Evolutionary conservation across 805 yeast genomes (phyloP).

Genomic region (Suhomyces prunicola): DNA sequence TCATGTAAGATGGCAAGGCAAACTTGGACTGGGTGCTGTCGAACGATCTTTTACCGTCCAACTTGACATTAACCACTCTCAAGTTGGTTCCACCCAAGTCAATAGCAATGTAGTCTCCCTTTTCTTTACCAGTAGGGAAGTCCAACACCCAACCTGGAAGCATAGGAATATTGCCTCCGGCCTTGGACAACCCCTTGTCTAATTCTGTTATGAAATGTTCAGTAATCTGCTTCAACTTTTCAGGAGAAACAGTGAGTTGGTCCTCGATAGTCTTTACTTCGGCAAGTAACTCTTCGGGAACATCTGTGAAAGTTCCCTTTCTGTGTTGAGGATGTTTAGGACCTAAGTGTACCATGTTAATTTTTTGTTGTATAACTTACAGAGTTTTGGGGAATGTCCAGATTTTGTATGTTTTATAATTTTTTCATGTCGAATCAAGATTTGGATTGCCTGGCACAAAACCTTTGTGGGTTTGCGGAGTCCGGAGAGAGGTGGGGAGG

Average conservation of each 20-base stretch:
- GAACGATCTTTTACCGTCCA: conserved; percentile 80
- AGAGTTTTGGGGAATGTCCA: not conserved
- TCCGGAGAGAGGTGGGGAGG: not conserved
- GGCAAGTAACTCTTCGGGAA: conserved; percentile 58
- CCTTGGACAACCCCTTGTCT: conserved; percentile 70
- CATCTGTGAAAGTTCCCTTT: conserved; percentile 59
- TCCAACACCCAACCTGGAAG: conserved; percentile 96
- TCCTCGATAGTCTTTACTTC: conserved; percentile 58
- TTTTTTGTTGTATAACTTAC: not conserved
- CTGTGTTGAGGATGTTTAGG: conserved; percentile 81
- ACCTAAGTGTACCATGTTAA: conserved; percentile 75
- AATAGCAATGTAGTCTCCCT: conserved; percentile 86
- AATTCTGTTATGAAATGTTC: conserved; percentile 77
- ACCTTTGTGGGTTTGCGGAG: not conserved
- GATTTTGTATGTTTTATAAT: not conserved
- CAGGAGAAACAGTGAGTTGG: conserved; percentile 59
- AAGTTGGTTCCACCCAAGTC: conserved; percentile 98
- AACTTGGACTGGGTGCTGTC: conserved; percentile 86
- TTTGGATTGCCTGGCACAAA: not conserved
- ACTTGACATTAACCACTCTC: conserved; percentile 83
- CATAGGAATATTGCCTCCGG: conserved; percentile 92
- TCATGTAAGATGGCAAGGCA: conserved; percentile 69
- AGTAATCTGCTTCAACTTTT: conserved; percentile 61
- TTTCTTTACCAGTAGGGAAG: conserved; percentile 87
- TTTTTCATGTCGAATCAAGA: not conserved